These are phyloP conservation scores for Acanthochlamys bracteata DNA, from an alignment of 106 monocot genomes.

Conservation along the genomic window DNA sequence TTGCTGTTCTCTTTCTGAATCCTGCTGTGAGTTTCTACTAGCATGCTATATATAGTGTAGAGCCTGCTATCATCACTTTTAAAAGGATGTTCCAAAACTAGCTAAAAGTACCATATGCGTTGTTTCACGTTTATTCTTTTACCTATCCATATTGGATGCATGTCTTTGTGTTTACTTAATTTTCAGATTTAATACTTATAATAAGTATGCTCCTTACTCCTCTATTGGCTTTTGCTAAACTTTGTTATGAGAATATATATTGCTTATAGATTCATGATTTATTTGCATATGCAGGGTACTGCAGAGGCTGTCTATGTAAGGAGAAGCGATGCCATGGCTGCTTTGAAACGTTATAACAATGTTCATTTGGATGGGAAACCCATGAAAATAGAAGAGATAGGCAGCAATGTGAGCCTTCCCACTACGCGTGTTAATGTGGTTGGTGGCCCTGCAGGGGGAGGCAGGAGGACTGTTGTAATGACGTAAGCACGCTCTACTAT, in stretches of 20 bases:
- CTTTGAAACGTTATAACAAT: conserved; percentile 87
- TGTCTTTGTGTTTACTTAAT: too few relatives aligned
- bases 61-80: too few relatives aligned
- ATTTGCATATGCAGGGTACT: conserved; percentile 52
- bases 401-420: conserved; percentile 43
- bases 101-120: too few relatives aligned
- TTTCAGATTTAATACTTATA: too few relatives aligned
- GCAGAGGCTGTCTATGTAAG: conserved; percentile 80
- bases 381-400: conserved; percentile 96
- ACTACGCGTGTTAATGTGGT: conserved; percentile 55
- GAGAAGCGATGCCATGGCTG: conserved; percentile 82
- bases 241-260: background rate
- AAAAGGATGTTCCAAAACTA: too few relatives aligned
- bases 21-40: background rate
- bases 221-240: background rate
- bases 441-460: conserved; percentile 52
- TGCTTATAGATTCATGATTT: conserved; percentile 1
- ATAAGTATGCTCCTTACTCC: too few relatives aligned
- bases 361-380: conserved; percentile 94
- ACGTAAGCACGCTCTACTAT: conserved; percentile 32
- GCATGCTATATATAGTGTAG: background rate
- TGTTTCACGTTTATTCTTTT: too few relatives aligned
- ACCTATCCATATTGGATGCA: too few relatives aligned
- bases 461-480: conserved; percentile 77
- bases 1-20: background rate